Conservation (phyloP, 2,329 filamentous ascomycete species). For the Alternaria infectoria region DNA sequence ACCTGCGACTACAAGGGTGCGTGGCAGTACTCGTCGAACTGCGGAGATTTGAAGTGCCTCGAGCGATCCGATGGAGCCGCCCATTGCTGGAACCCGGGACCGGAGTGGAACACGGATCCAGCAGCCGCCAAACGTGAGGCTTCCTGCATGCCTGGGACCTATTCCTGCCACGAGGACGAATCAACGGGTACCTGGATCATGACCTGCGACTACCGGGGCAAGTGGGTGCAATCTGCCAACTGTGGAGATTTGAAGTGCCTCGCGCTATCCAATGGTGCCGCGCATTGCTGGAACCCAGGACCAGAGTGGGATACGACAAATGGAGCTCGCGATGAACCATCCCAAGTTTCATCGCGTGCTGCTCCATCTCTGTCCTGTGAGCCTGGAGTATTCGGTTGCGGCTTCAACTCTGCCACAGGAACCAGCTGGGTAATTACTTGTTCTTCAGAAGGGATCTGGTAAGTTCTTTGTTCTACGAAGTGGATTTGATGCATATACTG, state of each 20-base stretch:
- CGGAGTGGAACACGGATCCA: neutral
- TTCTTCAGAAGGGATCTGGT: neutral
- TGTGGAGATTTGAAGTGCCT: neutral
- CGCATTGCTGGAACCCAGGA: conserved; percentile 1
- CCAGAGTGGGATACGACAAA: neutral
- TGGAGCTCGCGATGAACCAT: neutral
- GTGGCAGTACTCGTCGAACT: conserved; percentile 2
- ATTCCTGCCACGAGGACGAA: neutral
- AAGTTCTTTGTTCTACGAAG: neutral
- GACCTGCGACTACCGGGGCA: neutral
- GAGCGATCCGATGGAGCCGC: neutral
- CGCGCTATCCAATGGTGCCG: neutral
- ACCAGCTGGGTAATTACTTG: neutral
- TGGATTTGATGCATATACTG: neutral
- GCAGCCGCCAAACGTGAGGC: neutral
- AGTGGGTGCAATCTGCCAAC: neutral
- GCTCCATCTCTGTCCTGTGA: neutral
- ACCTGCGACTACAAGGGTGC: neutral
- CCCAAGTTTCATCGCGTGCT: neutral
- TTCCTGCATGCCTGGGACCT: neutral
- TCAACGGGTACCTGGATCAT: neutral
- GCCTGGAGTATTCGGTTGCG: neutral
- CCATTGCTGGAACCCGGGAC: neutral
- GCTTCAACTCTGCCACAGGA: neutral
- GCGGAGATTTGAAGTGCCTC: neutral